Evolutionary conservation across 176 grass and related monocot species (phyloP).

Genomic region (Bromus sterilis): DNA sequence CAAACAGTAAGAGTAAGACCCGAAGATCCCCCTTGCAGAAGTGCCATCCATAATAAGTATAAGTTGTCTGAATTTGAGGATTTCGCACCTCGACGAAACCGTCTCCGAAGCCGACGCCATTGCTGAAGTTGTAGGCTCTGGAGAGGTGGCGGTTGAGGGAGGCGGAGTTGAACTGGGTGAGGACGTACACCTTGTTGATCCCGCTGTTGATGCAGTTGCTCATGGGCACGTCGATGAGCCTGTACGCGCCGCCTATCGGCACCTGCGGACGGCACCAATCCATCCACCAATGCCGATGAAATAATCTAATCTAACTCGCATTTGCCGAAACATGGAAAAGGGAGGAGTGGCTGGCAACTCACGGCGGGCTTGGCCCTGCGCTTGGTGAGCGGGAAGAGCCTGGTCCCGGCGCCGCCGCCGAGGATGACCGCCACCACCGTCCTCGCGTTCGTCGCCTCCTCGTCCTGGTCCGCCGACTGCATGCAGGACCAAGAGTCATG

Average conservation of each 20-base stretch:
- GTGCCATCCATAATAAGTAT: not conserved
- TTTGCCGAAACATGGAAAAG: not conserved
- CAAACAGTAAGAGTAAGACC: too few relatives aligned
- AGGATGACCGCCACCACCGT: slow-evolving; percentile 89
- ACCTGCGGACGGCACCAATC: slow-evolving; percentile 33
- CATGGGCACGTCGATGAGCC: slow-evolving; percentile 90
- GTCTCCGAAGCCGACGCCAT: slow-evolving; percentile 49
- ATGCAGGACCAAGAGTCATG: slow-evolving; percentile 17
- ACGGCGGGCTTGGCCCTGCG: slow-evolving; percentile 84
- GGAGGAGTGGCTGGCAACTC: not conserved
- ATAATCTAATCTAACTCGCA: not conserved
- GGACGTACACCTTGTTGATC: slow-evolving; percentile 88
- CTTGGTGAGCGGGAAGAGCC: slow-evolving; percentile 88
- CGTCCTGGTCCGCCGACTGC: slow-evolving; percentile 46
- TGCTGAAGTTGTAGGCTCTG: slow-evolving; percentile 70
- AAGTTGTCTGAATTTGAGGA: not conserved
- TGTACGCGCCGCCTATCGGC: slow-evolving; percentile 79
- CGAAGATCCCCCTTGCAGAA: not conserved
- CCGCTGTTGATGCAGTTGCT: slow-evolving; percentile 97
- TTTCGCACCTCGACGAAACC: slow-evolving; percentile 71
- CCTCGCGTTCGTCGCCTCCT: slow-evolving; percentile 38
- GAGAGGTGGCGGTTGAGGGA: slow-evolving; percentile 87
- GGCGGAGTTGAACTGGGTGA: slow-evolving; percentile 87
- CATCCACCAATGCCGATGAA: not conserved
- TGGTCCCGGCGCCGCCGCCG: slow-evolving; percentile 77